Evolutionary conservation across 805 yeast species (phyloP).

Genomic region (Wickerhamiella shivajii): DNA sequence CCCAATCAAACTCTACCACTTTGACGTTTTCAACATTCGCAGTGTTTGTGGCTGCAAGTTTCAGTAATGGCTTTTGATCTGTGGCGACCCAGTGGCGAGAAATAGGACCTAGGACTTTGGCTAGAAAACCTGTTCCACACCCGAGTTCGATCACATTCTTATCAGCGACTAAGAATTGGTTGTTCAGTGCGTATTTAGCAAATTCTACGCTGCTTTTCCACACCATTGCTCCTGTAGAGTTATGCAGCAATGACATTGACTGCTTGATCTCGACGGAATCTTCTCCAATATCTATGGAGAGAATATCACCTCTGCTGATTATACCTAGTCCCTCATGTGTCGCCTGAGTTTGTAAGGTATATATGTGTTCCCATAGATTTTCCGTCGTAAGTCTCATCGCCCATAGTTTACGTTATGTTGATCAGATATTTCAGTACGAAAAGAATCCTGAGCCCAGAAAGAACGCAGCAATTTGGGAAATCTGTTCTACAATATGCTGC

Average conservation of each 20-base stretch:
- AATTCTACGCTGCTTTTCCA: constrained; percentile 15
- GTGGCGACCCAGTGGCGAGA: constrained; percentile 12
- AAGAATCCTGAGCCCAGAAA: too few species aligned
- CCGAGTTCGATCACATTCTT: constrained; percentile 16
- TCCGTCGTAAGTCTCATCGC: too few species aligned
- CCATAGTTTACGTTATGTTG: too few species aligned
- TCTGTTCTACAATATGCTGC: too few species aligned
- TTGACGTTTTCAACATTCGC: constrained; percentile 6
- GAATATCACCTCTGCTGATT: constrained; percentile 1
- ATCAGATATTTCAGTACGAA: too few species aligned
- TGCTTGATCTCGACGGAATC: constrained; percentile 12
- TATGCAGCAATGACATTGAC: constrained; percentile 11
- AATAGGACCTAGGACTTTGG: constrained; percentile 9
- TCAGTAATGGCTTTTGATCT: constrained; percentile 16
- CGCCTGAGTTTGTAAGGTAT: too few species aligned
- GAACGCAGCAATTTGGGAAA: too few species aligned
- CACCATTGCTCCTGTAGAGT: constrained; percentile 18
- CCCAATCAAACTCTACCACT: constrained; percentile 17
- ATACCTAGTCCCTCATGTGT: too few species aligned
- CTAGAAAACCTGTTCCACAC: constrained; percentile 18
- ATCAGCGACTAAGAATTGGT: not conserved
- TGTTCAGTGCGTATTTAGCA: constrained; percentile 8
- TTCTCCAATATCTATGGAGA: constrained; percentile 6
- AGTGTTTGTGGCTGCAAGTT: constrained; percentile 12
- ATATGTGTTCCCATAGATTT: too few species aligned